A percentile compares a stretch with the other conserved stretches of the same genome.
phyloP scores from a whole-genome alignment of 208 protist genomes.

The Acanthamoeba castellanii region DNA sequence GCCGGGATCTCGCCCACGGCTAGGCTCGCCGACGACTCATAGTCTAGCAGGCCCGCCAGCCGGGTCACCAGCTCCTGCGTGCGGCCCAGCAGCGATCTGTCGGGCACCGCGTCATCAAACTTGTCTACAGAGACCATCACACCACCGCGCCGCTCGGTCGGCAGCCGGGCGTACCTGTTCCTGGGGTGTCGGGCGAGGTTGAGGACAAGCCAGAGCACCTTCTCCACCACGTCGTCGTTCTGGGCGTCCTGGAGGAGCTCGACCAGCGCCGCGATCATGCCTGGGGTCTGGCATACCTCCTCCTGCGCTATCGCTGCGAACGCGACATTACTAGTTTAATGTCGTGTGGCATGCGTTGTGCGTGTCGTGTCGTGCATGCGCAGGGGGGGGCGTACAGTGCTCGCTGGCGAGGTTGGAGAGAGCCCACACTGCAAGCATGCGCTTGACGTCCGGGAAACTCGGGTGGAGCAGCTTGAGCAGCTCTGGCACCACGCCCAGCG shows the following conservation, averaged over 20 bases:
- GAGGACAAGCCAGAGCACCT: slow-evolving; percentile 29
- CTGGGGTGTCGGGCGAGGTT: slow-evolving; percentile 17
- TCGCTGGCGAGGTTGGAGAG: neutral
- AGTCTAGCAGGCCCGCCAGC: neutral
- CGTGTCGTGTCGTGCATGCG: neutral
- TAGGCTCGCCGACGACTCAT: neutral
- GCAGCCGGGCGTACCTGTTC: neutral
- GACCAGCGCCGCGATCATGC: neutral
- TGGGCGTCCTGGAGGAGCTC: neutral
- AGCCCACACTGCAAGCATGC: slow-evolving; percentile 32
- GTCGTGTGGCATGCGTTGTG: neutral
- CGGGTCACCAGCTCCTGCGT: neutral
- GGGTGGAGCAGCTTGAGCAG: slow-evolving; percentile 22
- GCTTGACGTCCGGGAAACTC: neutral
- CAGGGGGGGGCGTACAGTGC: neutral
- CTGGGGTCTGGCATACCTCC: neutral
- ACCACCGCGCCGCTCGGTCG: neutral
- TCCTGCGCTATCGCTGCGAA: neutral
- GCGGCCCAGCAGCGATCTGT: neutral
- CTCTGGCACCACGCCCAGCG: neutral
- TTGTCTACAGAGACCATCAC: neutral
- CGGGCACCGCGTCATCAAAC: neutral
- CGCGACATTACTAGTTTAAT: neutral
- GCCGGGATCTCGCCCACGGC: slow-evolving; percentile 12
- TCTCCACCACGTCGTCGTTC: slow-evolving; percentile 31